Conservation (phyloP, 1,284 basidiomycete species). For the Cystobasidium sp. region DNA sequence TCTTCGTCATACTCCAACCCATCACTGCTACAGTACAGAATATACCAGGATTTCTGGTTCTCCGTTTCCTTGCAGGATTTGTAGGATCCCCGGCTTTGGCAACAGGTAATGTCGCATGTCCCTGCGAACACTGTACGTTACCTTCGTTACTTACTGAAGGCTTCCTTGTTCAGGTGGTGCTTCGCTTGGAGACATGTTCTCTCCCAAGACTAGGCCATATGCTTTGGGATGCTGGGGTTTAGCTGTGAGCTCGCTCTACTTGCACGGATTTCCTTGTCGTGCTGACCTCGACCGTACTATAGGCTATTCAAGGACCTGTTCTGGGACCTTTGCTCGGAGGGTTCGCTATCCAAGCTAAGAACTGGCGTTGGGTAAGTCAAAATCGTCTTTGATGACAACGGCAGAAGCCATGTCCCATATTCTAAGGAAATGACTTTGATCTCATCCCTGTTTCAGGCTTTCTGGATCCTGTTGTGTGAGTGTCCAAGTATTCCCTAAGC, state of each 20-base stretch:
- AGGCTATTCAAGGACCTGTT: conserved; percentile 52
- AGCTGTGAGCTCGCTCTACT: conserved; percentile 30
- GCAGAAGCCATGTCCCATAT: too few species aligned
- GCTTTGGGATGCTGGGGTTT: conserved; percentile 45
- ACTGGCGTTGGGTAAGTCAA: conserved; percentile 43
- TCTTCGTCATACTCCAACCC: conserved; percentile 56
- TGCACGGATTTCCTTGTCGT: neutral
- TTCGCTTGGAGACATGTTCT: conserved; percentile 40
- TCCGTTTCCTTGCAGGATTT: conserved; percentile 58
- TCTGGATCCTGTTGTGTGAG: conserved; percentile 40
- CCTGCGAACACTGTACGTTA: conserved; percentile 41
- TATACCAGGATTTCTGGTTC: conserved; percentile 54
- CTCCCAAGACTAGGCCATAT: conserved; percentile 34
- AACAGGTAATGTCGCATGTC: conserved; percentile 50
- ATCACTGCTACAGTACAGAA: conserved; percentile 55
- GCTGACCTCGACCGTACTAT: conserved; percentile 12
- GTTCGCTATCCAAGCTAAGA: conserved; percentile 41
- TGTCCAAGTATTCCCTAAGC: neutral
- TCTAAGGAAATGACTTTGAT: neutral
- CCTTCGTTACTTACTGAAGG: too few species aligned
- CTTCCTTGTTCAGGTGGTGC: conserved; percentile 45
- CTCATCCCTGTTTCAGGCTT: conserved; percentile 4
- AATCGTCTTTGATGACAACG: neutral
- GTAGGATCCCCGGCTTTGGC: conserved; percentile 56
- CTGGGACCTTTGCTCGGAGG: conserved; percentile 40